Evolutionary conservation across 2,329 filamentous ascomycete genomes (phyloP), one percentile per base, ranked within the genome.

Genomic region (Epichloe bromicola): DNA sequence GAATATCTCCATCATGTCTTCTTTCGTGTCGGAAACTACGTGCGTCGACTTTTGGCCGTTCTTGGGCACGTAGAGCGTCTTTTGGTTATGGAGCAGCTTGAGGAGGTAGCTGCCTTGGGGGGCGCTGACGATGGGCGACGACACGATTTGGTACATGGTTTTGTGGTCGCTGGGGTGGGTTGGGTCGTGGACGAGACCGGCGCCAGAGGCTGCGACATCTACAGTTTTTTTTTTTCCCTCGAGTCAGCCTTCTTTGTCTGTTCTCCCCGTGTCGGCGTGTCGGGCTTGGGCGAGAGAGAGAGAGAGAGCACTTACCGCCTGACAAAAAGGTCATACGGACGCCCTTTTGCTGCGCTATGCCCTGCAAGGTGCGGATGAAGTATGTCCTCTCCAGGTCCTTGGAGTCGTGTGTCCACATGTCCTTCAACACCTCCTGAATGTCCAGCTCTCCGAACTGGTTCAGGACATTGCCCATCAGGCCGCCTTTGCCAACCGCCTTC

Each of bases 1-100:
- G 77, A 98, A 98, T 58, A 98, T 94, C 72, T 98, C 93, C 86
- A 98, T 95, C 93, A 98, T 98, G 69, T 98, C 93, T 67, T 98
- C 93, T 69, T 98, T 97, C 45, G 93, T 98, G 65, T 98, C 93
- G 2, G 83, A 86, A 1, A 86, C 78, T 56, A 83, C 78, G 54
- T 88, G 80, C 2, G 76, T 85, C 1, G 85, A 83, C 57, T 80
- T 79, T 51, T 88, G 82, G 1, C 91, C 91, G 67, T 98, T 98
- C 50, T 79, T 76, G 0, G 93, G 93, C 50, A 98, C 77, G 66
- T 96, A 98, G 30, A 97, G 80, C 38, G 86, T 80, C 67, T 91
- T 93, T 70, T 90, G 91, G 73, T 86, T 93, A 74, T 97, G 89
- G n/a, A 98, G 82, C 62, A 98, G 79, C 66, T 94, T 94, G 59